Evolutionary conservation across 306 rosid species (phyloP), one percentile per base, ranked within the genome.

Genomic region (Medicago lupulina): DNA sequence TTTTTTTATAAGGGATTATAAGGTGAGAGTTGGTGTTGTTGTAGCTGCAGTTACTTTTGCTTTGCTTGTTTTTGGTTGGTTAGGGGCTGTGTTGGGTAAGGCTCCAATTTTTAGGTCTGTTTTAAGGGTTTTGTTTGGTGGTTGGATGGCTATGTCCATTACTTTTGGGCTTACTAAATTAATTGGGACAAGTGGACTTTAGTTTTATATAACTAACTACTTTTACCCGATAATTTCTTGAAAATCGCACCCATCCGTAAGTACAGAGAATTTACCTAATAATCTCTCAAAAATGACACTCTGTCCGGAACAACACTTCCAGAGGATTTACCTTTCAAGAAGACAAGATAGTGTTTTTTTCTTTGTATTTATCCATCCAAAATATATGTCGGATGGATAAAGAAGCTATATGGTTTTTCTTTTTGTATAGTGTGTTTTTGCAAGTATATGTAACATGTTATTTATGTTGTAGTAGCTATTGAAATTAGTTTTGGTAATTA

Each of bases 71-170:
- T 92, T 95, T 75, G 98, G 98, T 54, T 90, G 92, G 97, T 25
- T 90, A 25, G 96, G 97, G 0, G 96, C 97, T 0, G 39, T 75
- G 12, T 65, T 92, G 66, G 99, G 99, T 14, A 92, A 87, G 68
- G 88, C 88, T 9, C 92, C 97, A 0, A 61, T 81, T 2, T 16
- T 86, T 31, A 87, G 86, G 80, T 86, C 99, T 7, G 8, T 63
- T 3, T 0, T 68, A 0, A 85, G 99, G 84, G 92, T 92, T 68
- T 76, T 95, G 85, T 1, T 90, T 58, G 99, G 99, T 19, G 99
- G 99, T 47, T 90, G 95, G 99, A 31, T 95, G 53, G 99, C 99
- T 46, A 95, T 95, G 97, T 84, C 89, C 5, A 70, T 92, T 12
- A 95, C 99, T 73, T 92, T 85, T 69, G 96, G 96, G 5, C 72